phyloP scores from a whole-genome alignment of 2,329 filamentous ascomycete species.

The Biscogniauxia sp. region DNA sequence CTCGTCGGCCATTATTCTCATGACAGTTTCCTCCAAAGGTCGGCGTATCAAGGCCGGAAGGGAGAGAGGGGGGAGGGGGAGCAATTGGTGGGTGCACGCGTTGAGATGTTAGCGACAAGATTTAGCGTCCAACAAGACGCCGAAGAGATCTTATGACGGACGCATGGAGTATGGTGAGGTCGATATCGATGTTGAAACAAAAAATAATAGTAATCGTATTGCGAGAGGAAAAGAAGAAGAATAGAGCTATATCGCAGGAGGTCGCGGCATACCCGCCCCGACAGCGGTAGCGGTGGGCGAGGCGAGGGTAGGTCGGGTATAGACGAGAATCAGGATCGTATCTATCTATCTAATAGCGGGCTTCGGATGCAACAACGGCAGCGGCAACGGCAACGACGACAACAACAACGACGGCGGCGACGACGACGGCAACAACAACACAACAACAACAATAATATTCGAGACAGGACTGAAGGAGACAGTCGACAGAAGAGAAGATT shows the following conservation, averaged over 20 bases:
- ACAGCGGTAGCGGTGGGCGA: constrained; percentile 18
- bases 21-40: constrained; percentile 12
- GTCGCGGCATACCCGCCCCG: constrained; percentile 22
- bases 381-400: not conserved
- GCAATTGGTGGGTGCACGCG: constrained; percentile 5
- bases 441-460: not conserved
- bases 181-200: constrained; percentile 11
- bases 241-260: constrained; percentile 16
- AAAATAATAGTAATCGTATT: constrained; percentile 1
- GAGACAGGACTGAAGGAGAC: not conserved
- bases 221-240: constrained; percentile 4
- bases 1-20: constrained; percentile 50
- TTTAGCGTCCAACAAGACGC: constrained; percentile 26
- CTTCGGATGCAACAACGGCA: not conserved
- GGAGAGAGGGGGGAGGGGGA: not conserved
- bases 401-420: not conserved
- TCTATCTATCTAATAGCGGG: not conserved
- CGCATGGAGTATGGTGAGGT: constrained; percentile 24
- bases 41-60: constrained; percentile 2
- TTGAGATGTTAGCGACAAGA: constrained; percentile 8
- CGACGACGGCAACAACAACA: not conserved
- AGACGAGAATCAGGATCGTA: constrained; percentile 7
- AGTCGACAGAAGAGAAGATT: not conserved
- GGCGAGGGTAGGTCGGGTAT: constrained; percentile 14
- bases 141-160: constrained; percentile 21